Percentiles rank a stretch among this genome's conserved stretches.
phyloP scores from a whole-genome alignment of 768 basidiomycete genomes.

The Neoboletus brunneissimus region DNA sequence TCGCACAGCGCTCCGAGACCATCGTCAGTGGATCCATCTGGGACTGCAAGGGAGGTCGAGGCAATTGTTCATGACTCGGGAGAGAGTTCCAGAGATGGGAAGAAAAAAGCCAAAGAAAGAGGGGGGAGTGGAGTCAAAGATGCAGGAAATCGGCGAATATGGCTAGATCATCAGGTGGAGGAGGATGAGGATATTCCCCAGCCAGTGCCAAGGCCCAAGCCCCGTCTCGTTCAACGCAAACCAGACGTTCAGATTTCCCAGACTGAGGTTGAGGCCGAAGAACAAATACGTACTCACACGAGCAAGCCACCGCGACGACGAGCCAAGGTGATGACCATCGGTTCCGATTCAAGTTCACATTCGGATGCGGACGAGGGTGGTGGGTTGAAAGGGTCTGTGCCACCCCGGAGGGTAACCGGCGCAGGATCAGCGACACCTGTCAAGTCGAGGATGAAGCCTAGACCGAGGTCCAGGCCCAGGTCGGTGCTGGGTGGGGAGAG shows the following conservation, averaged over 20 bases:
- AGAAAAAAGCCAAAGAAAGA: background rate
- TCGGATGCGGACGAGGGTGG: background rate
- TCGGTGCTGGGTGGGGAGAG: background rate
- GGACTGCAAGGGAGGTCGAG: background rate
- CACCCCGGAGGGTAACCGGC: constrained; percentile 7
- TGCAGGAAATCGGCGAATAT: background rate
- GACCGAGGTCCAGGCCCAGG: constrained; percentile 10
- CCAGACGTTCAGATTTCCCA: background rate
- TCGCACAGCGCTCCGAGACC: too few relatives aligned
- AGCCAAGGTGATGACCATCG: background rate
- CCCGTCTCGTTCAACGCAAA: constrained; percentile 2
- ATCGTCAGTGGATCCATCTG: constrained; percentile 5
- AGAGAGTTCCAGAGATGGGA: background rate
- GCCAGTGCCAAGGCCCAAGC: background rate
- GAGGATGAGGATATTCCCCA: background rate
- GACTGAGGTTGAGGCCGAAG: background rate
- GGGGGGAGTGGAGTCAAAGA: background rate
- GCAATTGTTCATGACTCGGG: background rate
- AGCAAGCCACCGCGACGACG: background rate
- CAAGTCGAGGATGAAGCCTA: constrained; percentile 29
- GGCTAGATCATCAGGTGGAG: background rate
- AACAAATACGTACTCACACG: background rate
- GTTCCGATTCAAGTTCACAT: constrained; percentile 2
- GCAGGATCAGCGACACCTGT: constrained; percentile 17
- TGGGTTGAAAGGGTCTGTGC: constrained; percentile 1